Base-by-base conservation (phyloP, 805 yeast genomes). In the Jamesozyma rosinii region DNA sequence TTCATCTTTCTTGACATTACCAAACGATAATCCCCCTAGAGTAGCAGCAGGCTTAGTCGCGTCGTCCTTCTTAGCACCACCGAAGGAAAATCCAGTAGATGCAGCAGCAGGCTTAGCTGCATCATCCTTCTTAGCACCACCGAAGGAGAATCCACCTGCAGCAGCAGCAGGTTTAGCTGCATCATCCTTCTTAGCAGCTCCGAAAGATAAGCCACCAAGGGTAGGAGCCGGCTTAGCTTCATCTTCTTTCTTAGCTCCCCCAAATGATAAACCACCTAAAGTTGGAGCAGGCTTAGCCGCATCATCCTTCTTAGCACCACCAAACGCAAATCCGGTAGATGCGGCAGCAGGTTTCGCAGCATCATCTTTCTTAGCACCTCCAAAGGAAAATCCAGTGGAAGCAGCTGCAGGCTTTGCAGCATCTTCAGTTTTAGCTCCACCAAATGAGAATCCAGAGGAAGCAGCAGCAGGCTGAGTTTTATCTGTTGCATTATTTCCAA, bases 11-110 rank as follows among this genome's bases (percentile, higher is more conserved):
- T 22, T 20, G 5, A 41, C 40, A 26, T 42, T 36, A 2, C 53
- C 57, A 42, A 55, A 59, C 8, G 58, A 38, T 37, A 58, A 55
- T 5, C 56, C 44, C 9, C 55, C 46, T 22, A 50, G 46, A 22
- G 41, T 19, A 15, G 36, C 5, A 5, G 21, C 43, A 9, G 38
- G 18, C 3, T 43, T 39, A 11, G 20, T 17, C 30, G 38, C 44
- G 22, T 27, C 21, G 33, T 38, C 35, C 22, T 40, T 39, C 3
- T 30, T 36, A 21, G 29, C 29, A 2, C 35, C 40, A 10, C 37
- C 44, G 18, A 41, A 36, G 13, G 40, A 36, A 13, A 41, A 41
- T 15, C 36, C 35, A 24, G 58, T 51, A 19, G 49, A 46, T 1
- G 49, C 13, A 24, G 45, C 33, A 31, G 45, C 50, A 15, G 40